Base-by-base conservation (phyloP, 768 basidiomycete species). In the Phylloporus sp. region DNA sequence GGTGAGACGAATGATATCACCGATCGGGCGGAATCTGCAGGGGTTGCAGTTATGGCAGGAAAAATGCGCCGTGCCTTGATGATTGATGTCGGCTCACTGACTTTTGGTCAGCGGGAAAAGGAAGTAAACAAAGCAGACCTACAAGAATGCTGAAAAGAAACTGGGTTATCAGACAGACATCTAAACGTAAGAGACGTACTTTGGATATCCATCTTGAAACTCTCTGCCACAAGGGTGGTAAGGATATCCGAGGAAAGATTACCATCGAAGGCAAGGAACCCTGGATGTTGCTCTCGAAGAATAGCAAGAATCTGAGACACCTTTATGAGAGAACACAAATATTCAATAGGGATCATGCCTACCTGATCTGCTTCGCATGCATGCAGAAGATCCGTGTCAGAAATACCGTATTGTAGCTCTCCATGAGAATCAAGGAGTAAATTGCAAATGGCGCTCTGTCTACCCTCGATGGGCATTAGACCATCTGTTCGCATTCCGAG, bases 41-140 rank as follows among this genome's bases (percentile, higher is more conserved):
- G 40, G 28, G 70, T 72, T 13, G 75, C 68, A 5, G 71, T 64
- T 45, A 88, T 68, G 1, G 89, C 83, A 0, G 83, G 78, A 6
- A 97, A 63, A 52, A 98, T 82, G 3, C 76, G 72, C 2, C 75
- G 72, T 0, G 89, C 85, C 71, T 98, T 98, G 40, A 78, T 70
- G n/a, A 86, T 76, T 0, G 94, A 97, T 1, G 97, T 98, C 1
- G 97, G 95, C 69, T 99, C 97, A 66, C 89, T 91, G 56, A n/a
- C n/a, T 53, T 47, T 44, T 24, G 20, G 31, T 58, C 31, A 53
- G 61, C 45, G 50, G 47, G 40, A 18, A 32, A 28, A 7, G 24
- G 40, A 39, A 42, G 29, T 8, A 23, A 22, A 36, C 23, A 52
- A 45, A 32, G 15, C 3, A 3, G 28, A 72, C 84, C 59, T 64